Evolutionary conservation across 2,329 filamentous ascomycete species (phyloP), one percentile per base, ranked within the genome.

Genomic region (Boeremia exigua): DNA sequence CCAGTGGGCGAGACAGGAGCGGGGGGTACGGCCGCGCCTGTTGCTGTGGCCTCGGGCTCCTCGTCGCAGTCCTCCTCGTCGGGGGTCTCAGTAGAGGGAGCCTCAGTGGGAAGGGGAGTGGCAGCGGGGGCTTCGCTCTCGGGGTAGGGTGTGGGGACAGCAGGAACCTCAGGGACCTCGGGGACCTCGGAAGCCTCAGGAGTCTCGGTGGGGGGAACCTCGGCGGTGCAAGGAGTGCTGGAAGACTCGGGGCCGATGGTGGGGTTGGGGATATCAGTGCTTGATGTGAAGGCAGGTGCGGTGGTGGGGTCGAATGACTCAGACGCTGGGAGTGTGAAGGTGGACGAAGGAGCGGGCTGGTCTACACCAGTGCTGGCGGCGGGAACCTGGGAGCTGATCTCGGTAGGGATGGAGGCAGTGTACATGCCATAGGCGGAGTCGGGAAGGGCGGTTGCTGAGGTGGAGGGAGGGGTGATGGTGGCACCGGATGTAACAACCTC

Each of bases 241-340:
- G 62, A 54, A 53, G 58, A 62, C 6, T 56, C 57, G 6, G 62
- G 60, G 9, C 42, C 44, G 28, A 56, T 39, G 27, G 63, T 58
- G 10, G 58, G 46, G 36, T 50, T 54, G 30, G 59, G 54, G 9
- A 50, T 48, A 7, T 60, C 51, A 5, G 56, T 54, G 51, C 50
- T 55, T 12, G 42, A 29, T 4, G 56, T 63, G 51, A 67, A 67
- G 10, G 61, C 65, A 45, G 63, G 65, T 9, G 65, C 63, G 6
- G 57, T 9, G 27, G 44, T 56, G 10, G 61, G 40, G 27, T 58
- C 51, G 57, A 66, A 66, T 0, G 59, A 61, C 47, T 62, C 54
- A 2, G 57, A 57, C 3, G 51, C 60, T 8, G 62, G 63, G 7
- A 65, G 36, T 9, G 47, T 40, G 19, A 62, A 44, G 2, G 62